Conservation (phyloP, 1,139 yeast genomes). For the Taiozyma sp. region DNA sequence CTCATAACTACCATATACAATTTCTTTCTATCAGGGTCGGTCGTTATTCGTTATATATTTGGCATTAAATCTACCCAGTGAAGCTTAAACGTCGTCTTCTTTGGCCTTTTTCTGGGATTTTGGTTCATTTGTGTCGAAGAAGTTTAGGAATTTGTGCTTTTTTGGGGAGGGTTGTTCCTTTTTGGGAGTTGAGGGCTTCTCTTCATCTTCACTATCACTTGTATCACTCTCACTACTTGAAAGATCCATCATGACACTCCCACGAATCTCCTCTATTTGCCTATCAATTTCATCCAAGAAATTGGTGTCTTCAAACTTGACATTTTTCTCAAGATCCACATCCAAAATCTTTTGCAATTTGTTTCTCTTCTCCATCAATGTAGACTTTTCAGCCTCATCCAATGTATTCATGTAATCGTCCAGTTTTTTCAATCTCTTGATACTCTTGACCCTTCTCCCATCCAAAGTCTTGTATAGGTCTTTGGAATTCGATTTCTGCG, state of each 20-base stretch:
- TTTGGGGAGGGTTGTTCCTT: background rate
- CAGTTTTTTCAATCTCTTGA: constrained; percentile 30
- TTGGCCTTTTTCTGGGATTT: background rate
- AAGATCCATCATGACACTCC: constrained; percentile 2
- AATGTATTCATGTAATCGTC: constrained; percentile 29
- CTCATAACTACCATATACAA: background rate
- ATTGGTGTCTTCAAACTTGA: constrained; percentile 30
- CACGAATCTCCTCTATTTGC: constrained; percentile 24
- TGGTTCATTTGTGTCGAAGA: constrained; percentile 8
- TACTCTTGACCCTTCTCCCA: constrained; percentile 31
- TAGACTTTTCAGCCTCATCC: constrained; percentile 18
- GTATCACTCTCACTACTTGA: background rate
- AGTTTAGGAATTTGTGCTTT: constrained; percentile 9
- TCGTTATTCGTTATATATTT: background rate
- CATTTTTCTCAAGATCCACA: constrained; percentile 15
- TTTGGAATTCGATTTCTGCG: constrained; percentile 18
- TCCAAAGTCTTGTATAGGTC: constrained; percentile 33
- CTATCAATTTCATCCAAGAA: constrained; percentile 32
- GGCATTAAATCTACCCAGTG: background rate
- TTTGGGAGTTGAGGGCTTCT: background rate
- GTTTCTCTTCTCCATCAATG: constrained; percentile 28
- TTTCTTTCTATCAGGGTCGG: background rate
- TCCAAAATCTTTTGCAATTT: constrained; percentile 29
- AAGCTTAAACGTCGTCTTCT: background rate
- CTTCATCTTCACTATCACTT: constrained; percentile 9